Evolutionary conservation across 2,329 filamentous ascomycete genomes (phyloP).

Genomic region (Mycosphaerella arachidis): DNA sequence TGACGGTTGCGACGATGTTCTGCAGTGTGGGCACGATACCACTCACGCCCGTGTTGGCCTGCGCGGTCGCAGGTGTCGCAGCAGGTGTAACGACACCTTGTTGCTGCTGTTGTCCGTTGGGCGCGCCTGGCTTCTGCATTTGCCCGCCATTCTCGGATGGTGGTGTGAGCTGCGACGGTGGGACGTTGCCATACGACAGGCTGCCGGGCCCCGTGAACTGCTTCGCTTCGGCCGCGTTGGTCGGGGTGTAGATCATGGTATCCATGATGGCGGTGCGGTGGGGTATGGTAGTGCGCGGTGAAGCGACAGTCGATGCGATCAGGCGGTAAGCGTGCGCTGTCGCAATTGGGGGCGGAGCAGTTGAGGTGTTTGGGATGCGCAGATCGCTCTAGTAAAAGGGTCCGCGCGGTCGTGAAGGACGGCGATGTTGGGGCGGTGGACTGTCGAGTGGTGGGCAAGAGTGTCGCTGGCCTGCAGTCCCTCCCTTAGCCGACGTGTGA

Average conservation of each 20-base stretch:
- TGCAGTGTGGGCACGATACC: conserved; percentile 25
- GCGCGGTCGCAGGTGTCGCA: conserved; percentile 69
- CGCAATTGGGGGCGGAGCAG: background rate
- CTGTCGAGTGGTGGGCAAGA: background rate
- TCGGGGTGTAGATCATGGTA: conserved; percentile 73
- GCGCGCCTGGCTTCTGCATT: conserved; percentile 46
- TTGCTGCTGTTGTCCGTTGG: conserved; percentile 40
- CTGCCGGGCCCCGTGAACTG: conserved; percentile 91
- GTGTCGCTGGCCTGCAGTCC: conserved; percentile 6
- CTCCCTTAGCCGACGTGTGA: background rate
- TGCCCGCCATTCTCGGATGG: conserved; percentile 67
- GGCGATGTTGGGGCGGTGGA: background rate
- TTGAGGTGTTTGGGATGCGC: background rate
- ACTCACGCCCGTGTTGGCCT: conserved; percentile 56
- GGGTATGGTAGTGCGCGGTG: background rate
- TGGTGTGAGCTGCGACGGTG: conserved; percentile 66
- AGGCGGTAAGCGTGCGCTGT: background rate
- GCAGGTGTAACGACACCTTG: conserved; percentile 72
- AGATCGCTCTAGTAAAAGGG: conserved; percentile 7
- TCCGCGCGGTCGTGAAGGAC: conserved; percentile 3
- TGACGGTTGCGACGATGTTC: conserved; percentile 75
- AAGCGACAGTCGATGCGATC: background rate
- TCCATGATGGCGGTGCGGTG: conserved; percentile 60
- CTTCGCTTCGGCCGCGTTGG: conserved; percentile 88
- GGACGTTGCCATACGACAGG: conserved; percentile 76